Evolutionary conservation across 768 basidiomycete genomes (phyloP).

Genomic region (Gyrodon lividus): DNA sequence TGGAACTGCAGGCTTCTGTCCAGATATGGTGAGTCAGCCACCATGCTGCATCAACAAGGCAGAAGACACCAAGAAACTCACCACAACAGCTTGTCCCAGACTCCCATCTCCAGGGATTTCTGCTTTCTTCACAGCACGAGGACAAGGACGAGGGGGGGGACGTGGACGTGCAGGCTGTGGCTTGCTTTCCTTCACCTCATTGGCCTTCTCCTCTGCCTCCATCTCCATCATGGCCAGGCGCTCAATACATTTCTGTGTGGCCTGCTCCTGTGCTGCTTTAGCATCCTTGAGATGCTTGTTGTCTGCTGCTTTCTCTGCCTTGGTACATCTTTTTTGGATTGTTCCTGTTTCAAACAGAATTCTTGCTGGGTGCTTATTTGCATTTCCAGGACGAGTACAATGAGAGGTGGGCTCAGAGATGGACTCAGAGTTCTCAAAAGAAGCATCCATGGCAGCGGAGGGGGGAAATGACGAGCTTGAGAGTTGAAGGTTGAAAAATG

Average conservation of each 20-base stretch:
- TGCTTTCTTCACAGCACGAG: not conserved
- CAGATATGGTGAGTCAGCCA: too few relatives aligned
- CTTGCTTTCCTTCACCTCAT: not conserved
- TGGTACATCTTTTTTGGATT: not conserved
- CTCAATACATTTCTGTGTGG: not conserved
- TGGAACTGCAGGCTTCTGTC: too few relatives aligned
- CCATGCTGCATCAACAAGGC: too few relatives aligned
- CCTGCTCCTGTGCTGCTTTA: not conserved
- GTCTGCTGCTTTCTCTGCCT: constrained; percentile 9
- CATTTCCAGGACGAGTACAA: not conserved
- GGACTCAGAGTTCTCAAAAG: too few relatives aligned
- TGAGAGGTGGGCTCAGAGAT: not conserved
- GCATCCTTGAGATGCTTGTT: constrained; percentile 3
- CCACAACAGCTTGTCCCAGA: too few relatives aligned
- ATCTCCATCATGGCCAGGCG: constrained; percentile 1
- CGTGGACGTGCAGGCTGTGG: not conserved
- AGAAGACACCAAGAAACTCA: too few relatives aligned
- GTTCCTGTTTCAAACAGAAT: not conserved
- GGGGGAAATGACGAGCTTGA: too few relatives aligned
- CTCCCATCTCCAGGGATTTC: too few relatives aligned
- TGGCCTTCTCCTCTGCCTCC: not conserved
- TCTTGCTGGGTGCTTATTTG: constrained; percentile 3
- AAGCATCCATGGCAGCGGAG: too few relatives aligned
- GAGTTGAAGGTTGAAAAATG: too few relatives aligned
- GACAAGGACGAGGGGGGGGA: not conserved